These are phyloP conservation scores for Pulveroboletus sp. DNA, from an alignment of 768 basidiomycete genomes.

Conservation along the genomic window DNA sequence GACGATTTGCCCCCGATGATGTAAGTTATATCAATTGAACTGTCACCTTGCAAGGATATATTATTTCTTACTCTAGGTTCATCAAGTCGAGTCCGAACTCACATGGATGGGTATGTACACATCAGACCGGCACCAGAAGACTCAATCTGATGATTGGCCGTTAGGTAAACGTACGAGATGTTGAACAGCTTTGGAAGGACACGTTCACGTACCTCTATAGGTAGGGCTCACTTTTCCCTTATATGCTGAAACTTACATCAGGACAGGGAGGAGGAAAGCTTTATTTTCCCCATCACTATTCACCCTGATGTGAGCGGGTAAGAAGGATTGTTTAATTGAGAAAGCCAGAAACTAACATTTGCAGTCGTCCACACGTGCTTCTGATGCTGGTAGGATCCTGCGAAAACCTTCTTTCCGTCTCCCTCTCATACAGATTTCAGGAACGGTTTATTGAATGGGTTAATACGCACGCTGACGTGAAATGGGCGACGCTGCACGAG, in stretches of 20 bases:
- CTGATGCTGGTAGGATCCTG: slow-evolving; percentile 57
- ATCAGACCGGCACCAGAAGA: too few species aligned
- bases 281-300: slow-evolving; percentile 75
- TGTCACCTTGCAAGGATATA: background rate
- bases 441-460: slow-evolving; percentile 76
- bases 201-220: slow-evolving; percentile 68
- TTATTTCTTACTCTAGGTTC: slow-evolving; percentile 44
- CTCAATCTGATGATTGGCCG: background rate
- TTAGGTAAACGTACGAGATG: slow-evolving; percentile 61
- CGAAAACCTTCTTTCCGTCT: background rate
- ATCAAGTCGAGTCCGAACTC: slow-evolving; percentile 66
- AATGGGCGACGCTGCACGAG: slow-evolving; percentile 70
- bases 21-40: slow-evolving; percentile 29
- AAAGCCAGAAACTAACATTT: background rate
- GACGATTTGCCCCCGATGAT: slow-evolving; percentile 78
- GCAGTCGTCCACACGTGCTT: slow-evolving; percentile 64
- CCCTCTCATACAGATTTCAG: slow-evolving; percentile 25
- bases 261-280: slow-evolving; percentile 56
- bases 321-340: slow-evolving; percentile 17
- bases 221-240: slow-evolving; percentile 24
- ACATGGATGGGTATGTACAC: slow-evolving; percentile 58
- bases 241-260: background rate
- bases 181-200: slow-evolving; percentile 76
- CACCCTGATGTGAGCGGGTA: slow-evolving; percentile 76
- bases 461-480: slow-evolving; percentile 63